phyloP scores from a whole-genome alignment of 1,284 basidiomycete species.

The Papiliotrema flavescens region DNA sequence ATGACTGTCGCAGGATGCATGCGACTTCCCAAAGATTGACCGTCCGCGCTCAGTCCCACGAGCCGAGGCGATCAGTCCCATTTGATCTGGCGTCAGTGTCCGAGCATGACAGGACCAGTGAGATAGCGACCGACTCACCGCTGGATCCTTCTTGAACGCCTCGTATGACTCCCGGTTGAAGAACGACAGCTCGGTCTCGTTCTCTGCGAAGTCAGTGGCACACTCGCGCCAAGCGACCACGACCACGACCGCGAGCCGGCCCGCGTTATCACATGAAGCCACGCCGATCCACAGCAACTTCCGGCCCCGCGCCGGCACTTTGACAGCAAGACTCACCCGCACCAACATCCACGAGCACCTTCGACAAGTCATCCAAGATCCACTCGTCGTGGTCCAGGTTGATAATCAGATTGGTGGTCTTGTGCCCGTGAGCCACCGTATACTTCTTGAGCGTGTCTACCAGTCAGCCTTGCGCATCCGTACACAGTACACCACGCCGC shows the following conservation, averaged over 20 bases:
- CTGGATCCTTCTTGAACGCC: conserved; percentile 72
- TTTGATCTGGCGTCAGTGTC: background rate
- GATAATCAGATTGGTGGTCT: conserved; percentile 94
- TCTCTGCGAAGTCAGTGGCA: conserved; percentile 67
- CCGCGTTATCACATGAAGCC: no score
- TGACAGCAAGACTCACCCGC: conserved; percentile 61
- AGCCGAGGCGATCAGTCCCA: conserved; percentile 3
- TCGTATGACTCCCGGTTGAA: conserved; percentile 76
- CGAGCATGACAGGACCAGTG: background rate
- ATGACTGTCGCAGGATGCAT: no score
- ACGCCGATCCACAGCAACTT: no score
- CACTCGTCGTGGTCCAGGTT: conserved; percentile 92
- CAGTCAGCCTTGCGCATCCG: no score
- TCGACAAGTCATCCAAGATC: conserved; percentile 69
- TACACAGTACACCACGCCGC: background rate
- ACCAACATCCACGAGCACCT: conserved; percentile 63
- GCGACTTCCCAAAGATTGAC: no score
- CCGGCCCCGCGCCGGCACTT: no score
- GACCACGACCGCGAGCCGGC: no score
- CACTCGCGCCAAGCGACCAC: no score
- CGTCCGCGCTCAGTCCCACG: no score
- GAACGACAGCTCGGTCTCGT: conserved; percentile 89
- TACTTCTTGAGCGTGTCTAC: conserved; percentile 91
- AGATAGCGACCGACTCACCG: conserved; percentile 52
- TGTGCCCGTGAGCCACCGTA: conserved; percentile 88